phyloP scores from a whole-genome alignment of 2,329 filamentous ascomycete genomes.

The Fusarium mundagurra region DNA sequence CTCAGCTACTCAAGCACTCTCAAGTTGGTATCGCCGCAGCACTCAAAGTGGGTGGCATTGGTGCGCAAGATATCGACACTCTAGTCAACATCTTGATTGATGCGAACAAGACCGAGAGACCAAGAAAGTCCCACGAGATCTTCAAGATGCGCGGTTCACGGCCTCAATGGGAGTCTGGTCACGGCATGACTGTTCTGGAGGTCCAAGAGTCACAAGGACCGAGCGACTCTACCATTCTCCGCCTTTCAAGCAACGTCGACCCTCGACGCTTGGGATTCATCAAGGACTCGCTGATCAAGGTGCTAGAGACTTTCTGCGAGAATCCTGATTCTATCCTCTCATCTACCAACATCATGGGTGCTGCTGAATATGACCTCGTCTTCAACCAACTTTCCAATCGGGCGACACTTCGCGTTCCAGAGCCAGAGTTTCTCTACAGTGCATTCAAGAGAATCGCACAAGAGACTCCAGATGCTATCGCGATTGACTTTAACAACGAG shows the following conservation, averaged over 20 bases:
- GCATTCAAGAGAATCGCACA: slow-evolving; percentile 2
- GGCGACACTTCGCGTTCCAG: neutral
- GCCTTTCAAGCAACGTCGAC: slow-evolving; percentile 12
- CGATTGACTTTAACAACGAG: slow-evolving; percentile 6
- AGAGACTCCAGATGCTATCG: neutral
- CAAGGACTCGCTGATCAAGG: neutral
- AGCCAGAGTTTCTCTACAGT: neutral
- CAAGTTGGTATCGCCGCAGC: slow-evolving; percentile 38
- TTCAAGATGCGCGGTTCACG: neutral
- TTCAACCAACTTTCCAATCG: slow-evolving; percentile 1
- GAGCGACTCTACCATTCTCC: neutral
- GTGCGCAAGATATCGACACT: slow-evolving; percentile 18
- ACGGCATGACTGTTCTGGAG: neutral
- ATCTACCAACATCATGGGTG: neutral
- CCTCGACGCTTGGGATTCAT: neutral
- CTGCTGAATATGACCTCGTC: neutral
- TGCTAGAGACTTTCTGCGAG: neutral
- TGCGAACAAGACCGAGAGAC: neutral
- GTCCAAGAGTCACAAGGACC: neutral
- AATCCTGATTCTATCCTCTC: neutral
- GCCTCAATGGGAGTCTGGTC: slow-evolving; percentile 9
- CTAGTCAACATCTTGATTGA: slow-evolving; percentile 26
- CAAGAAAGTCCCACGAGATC: fast-evolving
- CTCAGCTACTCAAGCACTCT: slow-evolving; percentile 31
- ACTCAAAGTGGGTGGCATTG: neutral